These are phyloP conservation scores for Pinus albicaulis DNA, from an alignment of 75 land plant species.

Conservation along the genomic window DNA sequence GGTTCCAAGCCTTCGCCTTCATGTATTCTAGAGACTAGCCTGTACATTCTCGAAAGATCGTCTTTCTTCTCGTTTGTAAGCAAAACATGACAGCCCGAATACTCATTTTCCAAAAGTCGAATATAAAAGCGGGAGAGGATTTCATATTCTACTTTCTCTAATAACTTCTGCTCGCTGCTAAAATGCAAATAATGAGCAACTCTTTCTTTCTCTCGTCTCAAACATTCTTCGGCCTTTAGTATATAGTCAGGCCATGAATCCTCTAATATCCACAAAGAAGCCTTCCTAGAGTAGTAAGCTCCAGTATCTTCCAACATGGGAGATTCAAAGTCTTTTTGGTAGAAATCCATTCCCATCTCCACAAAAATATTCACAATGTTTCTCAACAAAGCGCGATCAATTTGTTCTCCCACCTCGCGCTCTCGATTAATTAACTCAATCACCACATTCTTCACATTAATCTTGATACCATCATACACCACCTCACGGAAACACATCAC, in stretches of 20 bases:
- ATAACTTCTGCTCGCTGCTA: conserved; percentile 76
- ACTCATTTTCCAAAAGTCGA: conserved; percentile 86
- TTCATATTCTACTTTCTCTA: conserved; percentile 90
- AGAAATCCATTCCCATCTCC: conserved; percentile 70
- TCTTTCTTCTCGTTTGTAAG: conserved; percentile 87
- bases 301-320: conserved; percentile 75
- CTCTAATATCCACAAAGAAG: conserved; percentile 84
- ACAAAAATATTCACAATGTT: conserved; percentile 39
- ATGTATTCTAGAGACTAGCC: conserved; percentile 67
- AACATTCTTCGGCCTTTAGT: conserved; percentile 83
- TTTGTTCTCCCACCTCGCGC: too few species aligned
- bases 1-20: conserved; percentile 84
- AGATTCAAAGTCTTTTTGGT: conserved; percentile 60
- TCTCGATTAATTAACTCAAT: too few species aligned
- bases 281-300: conserved; percentile 75
- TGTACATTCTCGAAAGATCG: conserved; percentile 86
- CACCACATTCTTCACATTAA: conserved; percentile 73
- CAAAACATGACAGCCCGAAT: conserved; percentile 84
- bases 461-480: conserved; percentile 50
- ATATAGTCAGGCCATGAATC: conserved; percentile 94
- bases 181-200: conserved; percentile 76
- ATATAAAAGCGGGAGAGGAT: conserved; percentile 60
- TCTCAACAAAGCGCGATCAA: conserved; percentile 79
- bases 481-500: conserved; percentile 70
- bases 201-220: conserved; percentile 78